phyloP scores from a whole-genome alignment of 106 monocot genomes.

The Triglochin maritima region DNA sequence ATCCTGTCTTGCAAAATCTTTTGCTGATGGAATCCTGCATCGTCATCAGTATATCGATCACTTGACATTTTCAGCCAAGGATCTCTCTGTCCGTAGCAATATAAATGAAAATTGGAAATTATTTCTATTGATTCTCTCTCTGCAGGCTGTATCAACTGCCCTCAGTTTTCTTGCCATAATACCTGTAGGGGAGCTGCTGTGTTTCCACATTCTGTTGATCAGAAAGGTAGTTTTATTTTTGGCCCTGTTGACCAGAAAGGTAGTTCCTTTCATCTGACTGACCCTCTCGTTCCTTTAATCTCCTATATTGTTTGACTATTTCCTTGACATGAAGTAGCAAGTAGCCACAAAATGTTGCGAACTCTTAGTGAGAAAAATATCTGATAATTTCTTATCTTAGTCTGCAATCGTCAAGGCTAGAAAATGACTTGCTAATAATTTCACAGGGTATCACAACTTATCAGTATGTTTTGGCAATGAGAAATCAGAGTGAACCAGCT shows the following conservation, averaged over 20 bases:
- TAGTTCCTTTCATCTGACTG: constrained; percentile 2
- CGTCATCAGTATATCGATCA: neutral
- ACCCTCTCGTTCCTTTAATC: neutral
- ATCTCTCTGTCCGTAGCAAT: neutral
- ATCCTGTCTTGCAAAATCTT: neutral
- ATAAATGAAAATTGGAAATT: neutral
- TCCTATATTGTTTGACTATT: no score
- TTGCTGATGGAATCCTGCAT: neutral
- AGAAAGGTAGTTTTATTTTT: constrained; percentile 60
- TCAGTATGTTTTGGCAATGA: constrained; percentile 59
- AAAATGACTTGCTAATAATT: neutral
- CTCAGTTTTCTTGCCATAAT: constrained; percentile 41
- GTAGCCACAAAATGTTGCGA: no score
- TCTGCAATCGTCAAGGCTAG: no score
- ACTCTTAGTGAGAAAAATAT: no score
- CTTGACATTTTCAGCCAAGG: neutral
- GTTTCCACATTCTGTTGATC: constrained; percentile 67
- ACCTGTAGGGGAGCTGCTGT: constrained; percentile 62
- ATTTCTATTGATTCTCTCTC: neutral
- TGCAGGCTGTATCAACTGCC: constrained; percentile 42
- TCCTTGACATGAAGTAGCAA: no score
- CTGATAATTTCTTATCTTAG: no score
- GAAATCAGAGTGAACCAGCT: constrained; percentile 51
- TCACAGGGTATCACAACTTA: constrained; percentile 70
- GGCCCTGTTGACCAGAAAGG: constrained; percentile 70